phyloP scores from a whole-genome alignment of 2,329 filamentous ascomycete genomes.

The Aspergillus pseudoviridinutans region DNA sequence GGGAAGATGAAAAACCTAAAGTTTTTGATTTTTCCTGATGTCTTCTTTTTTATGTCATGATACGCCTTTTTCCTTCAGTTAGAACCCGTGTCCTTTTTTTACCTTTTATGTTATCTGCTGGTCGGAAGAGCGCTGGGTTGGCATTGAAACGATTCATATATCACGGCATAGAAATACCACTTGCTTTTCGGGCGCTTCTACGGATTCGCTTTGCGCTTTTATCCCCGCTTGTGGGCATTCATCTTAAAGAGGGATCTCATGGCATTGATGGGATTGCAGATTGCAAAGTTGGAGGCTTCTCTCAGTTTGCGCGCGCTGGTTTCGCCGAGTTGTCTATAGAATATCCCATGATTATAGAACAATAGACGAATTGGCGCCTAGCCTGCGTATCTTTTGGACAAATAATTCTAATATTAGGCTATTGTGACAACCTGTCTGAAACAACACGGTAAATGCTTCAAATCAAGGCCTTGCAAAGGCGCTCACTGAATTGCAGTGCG shows the following conservation, averaged over 20 bases:
- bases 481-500: not conserved
- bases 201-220: not conserved
- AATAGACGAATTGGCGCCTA: not conserved
- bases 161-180: not conserved
- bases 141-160: constrained; percentile 16
- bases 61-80: constrained; percentile 15
- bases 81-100: constrained; percentile 14
- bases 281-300: not conserved
- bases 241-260: not conserved
- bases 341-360: not conserved
- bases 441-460: no score
- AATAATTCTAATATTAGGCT: no score
- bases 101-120: constrained; percentile 22
- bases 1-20: constrained; percentile 12
- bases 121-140: constrained; percentile 32
- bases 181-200: not conserved
- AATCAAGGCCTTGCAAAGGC: no score
- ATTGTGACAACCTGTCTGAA: no score
- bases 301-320: not conserved
- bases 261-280: constrained; percentile 1
- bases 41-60: constrained; percentile 20
- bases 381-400: not conserved
- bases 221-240: not conserved
- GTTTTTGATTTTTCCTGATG: constrained; percentile 11
- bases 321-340: not conserved